phyloP scores from a whole-genome alignment of 306 rosid genomes.

The Prunus dulcis region DNA sequence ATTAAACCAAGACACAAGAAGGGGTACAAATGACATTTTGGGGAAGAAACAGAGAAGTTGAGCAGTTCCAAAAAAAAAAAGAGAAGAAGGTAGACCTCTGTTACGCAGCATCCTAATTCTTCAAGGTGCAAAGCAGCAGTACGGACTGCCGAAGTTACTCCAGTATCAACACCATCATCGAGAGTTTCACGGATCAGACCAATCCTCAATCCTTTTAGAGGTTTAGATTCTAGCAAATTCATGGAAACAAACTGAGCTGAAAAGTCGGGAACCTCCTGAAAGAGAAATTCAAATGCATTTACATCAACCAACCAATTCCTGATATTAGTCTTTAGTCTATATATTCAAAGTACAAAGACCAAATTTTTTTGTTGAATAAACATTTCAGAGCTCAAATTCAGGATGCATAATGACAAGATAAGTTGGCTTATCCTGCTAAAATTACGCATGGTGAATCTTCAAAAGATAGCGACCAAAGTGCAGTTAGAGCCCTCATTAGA shows the following conservation, averaged over 20 bases:
- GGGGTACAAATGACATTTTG: not conserved
- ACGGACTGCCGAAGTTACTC: slow-evolving; percentile 66
- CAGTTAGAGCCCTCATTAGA: not conserved
- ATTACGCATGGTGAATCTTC: not conserved
- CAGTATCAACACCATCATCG: slow-evolving; percentile 76
- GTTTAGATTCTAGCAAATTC: slow-evolving; percentile 63
- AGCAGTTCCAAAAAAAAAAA: slow-evolving; percentile 17
- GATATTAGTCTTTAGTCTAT: not conserved
- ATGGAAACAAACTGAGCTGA: slow-evolving; percentile 43
- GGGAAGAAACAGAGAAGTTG: not conserved
- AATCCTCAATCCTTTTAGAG: slow-evolving; percentile 81
- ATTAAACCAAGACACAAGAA: slow-evolving; percentile 10
- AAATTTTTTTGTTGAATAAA: not conserved
- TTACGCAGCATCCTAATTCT: slow-evolving; percentile 80
- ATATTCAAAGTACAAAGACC: not conserved
- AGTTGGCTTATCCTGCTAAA: not conserved
- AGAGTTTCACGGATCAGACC: slow-evolving; percentile 90
- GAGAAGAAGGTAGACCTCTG: slow-evolving; percentile 54
- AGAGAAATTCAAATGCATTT: slow-evolving; percentile 16
- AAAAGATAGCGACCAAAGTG: not conserved
- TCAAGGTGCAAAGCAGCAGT: slow-evolving; percentile 86
- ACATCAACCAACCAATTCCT: not conserved
- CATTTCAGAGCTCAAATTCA: not conserved
- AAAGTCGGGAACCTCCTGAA: slow-evolving; percentile 76
- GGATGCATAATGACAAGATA: not conserved